Evolutionary conservation across 192 early-diverging fungal genomes (phyloP).

Genomic region (Jimgerdemannia lactiflua): DNA sequence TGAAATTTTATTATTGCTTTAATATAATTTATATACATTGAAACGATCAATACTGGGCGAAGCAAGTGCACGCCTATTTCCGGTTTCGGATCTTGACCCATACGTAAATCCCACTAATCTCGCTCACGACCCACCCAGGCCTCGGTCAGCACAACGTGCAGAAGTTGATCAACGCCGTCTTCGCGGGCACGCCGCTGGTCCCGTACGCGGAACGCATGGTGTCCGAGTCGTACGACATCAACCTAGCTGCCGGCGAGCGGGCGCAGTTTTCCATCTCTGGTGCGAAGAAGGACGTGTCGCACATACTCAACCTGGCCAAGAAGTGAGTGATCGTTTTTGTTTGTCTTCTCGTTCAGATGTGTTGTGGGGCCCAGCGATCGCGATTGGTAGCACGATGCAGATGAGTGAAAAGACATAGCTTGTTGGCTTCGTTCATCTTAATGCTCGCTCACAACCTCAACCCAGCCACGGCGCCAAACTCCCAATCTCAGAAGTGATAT

Average conservation of each 20-base stretch:
- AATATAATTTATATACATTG: no score
- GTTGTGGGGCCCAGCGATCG: background rate
- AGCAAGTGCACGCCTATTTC: no score
- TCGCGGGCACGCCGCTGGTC: slow-evolving; percentile 40
- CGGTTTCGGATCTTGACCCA: no score
- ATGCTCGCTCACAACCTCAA: background rate
- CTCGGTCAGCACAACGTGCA: slow-evolving; percentile 47
- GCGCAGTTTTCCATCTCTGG: slow-evolving; percentile 30
- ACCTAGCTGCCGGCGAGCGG: slow-evolving; percentile 10
- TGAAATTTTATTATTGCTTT: background rate
- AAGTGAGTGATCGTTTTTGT: slow-evolving; percentile 1
- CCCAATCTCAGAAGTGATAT: slow-evolving; percentile 29
- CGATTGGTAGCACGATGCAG: background rate
- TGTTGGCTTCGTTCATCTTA: background rate
- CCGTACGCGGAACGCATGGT: slow-evolving; percentile 48
- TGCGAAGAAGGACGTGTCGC: slow-evolving; percentile 43
- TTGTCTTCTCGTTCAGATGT: background rate
- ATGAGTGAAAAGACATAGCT: background rate
- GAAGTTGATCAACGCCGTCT: slow-evolving; percentile 48
- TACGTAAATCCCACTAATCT: background rate
- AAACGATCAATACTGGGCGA: no score
- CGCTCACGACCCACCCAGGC: background rate
- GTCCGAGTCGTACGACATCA: slow-evolving; percentile 28
- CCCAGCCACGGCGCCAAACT: slow-evolving; percentile 22
- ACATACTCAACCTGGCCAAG: slow-evolving; percentile 35